A percentile compares a stretch with the other conserved stretches of the same genome.
Evolutionary conservation across 805 yeast genomes (phyloP).

Genomic region (Lachancea sp.): DNA sequence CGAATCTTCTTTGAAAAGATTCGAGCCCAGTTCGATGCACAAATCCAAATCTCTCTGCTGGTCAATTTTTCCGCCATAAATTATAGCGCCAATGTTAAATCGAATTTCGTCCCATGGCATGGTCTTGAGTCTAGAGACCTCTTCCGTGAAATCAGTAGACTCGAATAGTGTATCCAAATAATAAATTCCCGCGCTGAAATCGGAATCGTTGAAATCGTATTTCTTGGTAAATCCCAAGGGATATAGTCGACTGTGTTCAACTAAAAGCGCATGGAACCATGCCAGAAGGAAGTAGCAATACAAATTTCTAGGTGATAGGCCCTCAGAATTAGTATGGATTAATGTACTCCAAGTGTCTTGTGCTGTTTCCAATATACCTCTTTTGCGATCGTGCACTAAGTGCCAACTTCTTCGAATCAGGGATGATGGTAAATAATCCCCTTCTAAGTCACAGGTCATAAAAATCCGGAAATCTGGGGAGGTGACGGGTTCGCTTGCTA

Average conservation of each 20-base stretch:
- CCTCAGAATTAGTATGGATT: constrained; percentile 3
- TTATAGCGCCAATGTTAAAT: constrained; percentile 13
- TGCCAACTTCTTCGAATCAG: constrained; percentile 46
- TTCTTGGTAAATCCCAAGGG: constrained; percentile 56
- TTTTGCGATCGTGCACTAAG: constrained; percentile 53
- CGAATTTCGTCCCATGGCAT: constrained; percentile 35
- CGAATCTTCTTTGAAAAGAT: constrained; percentile 10
- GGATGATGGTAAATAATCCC: constrained; percentile 48
- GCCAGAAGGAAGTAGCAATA: constrained; percentile 48
- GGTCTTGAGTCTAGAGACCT: background rate
- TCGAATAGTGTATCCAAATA: constrained; percentile 17
- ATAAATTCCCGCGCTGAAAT: constrained; percentile 45
- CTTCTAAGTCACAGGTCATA: constrained; percentile 52
- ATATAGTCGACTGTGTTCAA: constrained; percentile 50
- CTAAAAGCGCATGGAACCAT: constrained; percentile 66
- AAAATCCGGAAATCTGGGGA: constrained; percentile 47
- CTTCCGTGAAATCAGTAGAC: background rate
- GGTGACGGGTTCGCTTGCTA: constrained; percentile 29
- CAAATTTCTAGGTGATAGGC: constrained; percentile 18
- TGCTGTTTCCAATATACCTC: constrained; percentile 37
- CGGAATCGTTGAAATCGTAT: constrained; percentile 73
- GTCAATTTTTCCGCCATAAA: constrained; percentile 47
- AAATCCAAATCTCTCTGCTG: constrained; percentile 35
- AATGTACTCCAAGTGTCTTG: constrained; percentile 14
- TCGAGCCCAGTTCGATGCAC: constrained; percentile 10